phyloP scores from a whole-genome alignment of 495 filamentous ascomycete species.

The Aspergillus indologenus region DNA sequence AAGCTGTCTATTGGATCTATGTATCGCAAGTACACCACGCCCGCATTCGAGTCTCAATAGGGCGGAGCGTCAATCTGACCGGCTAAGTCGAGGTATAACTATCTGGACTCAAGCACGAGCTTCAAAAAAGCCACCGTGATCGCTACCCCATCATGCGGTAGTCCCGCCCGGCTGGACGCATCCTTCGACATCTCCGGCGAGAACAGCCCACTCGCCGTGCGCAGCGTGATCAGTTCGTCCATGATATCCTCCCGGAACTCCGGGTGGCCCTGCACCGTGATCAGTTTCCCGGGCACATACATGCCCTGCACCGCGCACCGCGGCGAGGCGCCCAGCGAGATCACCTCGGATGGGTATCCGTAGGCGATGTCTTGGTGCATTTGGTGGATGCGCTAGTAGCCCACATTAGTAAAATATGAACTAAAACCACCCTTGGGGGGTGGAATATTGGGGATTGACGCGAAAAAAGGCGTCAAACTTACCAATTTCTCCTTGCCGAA shows the following conservation, averaged over 20 bases:
- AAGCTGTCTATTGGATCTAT: background rate
- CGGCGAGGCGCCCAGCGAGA: conserved; percentile 62
- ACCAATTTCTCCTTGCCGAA: conserved; percentile 71
- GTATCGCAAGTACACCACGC: background rate
- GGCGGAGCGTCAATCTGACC: too few relatives aligned
- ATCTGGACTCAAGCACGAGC: conserved; percentile 68
- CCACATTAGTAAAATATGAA: too few relatives aligned
- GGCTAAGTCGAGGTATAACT: too few relatives aligned
- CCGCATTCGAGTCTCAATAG: too few relatives aligned
- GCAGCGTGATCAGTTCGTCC: conserved; percentile 58
- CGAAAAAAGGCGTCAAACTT: conserved; percentile 24
- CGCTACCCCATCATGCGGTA: conserved; percentile 70
- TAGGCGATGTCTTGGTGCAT: conserved; percentile 87
- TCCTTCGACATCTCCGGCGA: conserved; percentile 59
- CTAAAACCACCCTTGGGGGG: too few relatives aligned
- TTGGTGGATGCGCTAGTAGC: conserved; percentile 68
- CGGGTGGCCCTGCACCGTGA: conserved; percentile 89
- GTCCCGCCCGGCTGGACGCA: conserved; percentile 60
- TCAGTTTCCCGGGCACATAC: conserved; percentile 60
- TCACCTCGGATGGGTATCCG: conserved; percentile 57
- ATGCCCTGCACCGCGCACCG: conserved; percentile 78
- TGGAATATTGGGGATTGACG: too few relatives aligned
- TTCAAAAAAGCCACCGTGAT: conserved; percentile 68
- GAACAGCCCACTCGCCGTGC: conserved; percentile 64
- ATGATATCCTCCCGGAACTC: conserved; percentile 80